phyloP scores from a whole-genome alignment of 768 basidiomycete species.

The Strobilomyces dryophilus region DNA sequence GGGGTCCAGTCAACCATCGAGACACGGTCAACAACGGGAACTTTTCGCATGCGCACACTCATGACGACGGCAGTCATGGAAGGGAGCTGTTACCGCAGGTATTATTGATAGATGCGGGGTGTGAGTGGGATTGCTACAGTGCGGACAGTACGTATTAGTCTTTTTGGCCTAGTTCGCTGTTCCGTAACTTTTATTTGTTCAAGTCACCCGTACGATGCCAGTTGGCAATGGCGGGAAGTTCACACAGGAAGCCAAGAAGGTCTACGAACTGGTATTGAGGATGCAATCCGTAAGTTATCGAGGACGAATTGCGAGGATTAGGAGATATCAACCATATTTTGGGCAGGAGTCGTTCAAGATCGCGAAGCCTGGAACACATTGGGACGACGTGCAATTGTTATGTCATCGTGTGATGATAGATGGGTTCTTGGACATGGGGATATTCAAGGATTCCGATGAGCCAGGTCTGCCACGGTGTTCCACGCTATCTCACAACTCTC shows the following conservation, averaged over 20 bases:
- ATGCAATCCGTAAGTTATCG: slow-evolving; percentile 72
- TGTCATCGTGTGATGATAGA: slow-evolving; percentile 80
- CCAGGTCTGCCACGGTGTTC: slow-evolving; percentile 7
- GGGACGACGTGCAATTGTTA: slow-evolving; percentile 83
- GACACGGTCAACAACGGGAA: slow-evolving; percentile 52
- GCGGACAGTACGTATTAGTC: slow-evolving; percentile 46
- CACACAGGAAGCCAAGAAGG: slow-evolving; percentile 70
- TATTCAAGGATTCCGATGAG: slow-evolving; percentile 69
- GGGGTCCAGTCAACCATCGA: slow-evolving; percentile 64
- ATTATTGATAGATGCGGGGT: slow-evolving; percentile 90
- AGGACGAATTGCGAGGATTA: too few species aligned
- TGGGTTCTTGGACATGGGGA: slow-evolving; percentile 79
- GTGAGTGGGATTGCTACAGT: slow-evolving; percentile 76
- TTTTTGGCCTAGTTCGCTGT: background rate
- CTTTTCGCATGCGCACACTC: slow-evolving; percentile 37
- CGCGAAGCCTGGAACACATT: slow-evolving; percentile 76
- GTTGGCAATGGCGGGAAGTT: slow-evolving; percentile 94
- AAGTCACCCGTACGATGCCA: slow-evolving; percentile 79
- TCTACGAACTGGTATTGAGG: slow-evolving; percentile 82
- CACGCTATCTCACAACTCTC: background rate
- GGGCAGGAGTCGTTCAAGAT: slow-evolving; percentile 65
- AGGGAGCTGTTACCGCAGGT: slow-evolving; percentile 60
- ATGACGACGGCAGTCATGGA: background rate
- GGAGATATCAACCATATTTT: background rate
- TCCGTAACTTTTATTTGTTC: slow-evolving; percentile 34